Evolutionary conservation across 805 yeast species (phyloP).

Genomic region (Starmerella tilneyi): DNA sequence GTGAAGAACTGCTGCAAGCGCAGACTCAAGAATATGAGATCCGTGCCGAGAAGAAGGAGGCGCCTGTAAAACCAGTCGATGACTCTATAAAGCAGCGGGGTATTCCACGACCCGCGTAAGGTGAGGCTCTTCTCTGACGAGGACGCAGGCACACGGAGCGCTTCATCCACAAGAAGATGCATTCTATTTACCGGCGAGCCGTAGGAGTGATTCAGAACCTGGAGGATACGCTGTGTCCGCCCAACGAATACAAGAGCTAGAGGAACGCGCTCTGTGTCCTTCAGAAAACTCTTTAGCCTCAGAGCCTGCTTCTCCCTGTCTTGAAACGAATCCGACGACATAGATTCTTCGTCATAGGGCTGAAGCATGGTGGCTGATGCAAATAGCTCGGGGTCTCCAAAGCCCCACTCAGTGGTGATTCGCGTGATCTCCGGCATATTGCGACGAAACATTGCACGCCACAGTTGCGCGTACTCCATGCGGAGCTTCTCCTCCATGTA

Average conservation of each 20-base stretch:
- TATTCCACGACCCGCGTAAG: conserved; percentile 4
- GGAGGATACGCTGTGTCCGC: conserved; percentile 65
- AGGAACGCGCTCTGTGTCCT: conserved; percentile 59
- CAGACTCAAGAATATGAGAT: conserved; percentile 9
- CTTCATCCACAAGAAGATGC: conserved; percentile 51
- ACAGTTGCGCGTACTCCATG: conserved; percentile 47
- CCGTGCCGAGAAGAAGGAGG: conserved; percentile 15
- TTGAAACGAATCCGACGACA: conserved; percentile 35
- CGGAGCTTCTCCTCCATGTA: conserved; percentile 43
- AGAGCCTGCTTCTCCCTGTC: conserved; percentile 37
- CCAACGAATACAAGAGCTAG: conserved; percentile 53
- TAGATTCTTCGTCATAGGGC: conserved; percentile 33
- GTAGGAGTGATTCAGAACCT: conserved; percentile 51
- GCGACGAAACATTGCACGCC: conserved; percentile 51
- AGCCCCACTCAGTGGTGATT: conserved; percentile 56
- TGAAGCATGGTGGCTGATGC: conserved; percentile 46
- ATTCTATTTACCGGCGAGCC: conserved; percentile 70
- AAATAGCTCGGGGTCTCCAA: conserved; percentile 53
- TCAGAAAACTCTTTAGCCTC: conserved; percentile 45
- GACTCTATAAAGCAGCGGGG: conserved; percentile 1
- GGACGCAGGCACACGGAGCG: conserved; percentile 28
- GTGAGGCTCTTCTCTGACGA: neutral
- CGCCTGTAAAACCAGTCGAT: conserved; percentile 17
- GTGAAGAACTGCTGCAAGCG: conserved; percentile 20
- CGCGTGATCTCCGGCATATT: conserved; percentile 40